Evolutionary conservation across 2,329 filamentous ascomycete species (phyloP).

Genomic region (Ascochyta lentis): DNA sequence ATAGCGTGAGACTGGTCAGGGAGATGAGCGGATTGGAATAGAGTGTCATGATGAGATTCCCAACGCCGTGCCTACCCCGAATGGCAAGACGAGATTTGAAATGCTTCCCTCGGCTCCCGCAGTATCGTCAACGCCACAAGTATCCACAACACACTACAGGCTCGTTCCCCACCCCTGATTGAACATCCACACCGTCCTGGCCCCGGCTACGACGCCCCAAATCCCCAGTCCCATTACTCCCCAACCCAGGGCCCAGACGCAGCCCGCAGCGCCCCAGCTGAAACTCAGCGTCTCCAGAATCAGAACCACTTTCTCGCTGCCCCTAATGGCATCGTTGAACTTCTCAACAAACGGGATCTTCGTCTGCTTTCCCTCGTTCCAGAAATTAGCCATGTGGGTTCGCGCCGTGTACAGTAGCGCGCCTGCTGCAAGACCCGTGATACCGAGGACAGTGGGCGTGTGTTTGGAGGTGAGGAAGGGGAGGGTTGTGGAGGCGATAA

Average conservation of each 20-base stretch:
- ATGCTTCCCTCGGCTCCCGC: too few relatives aligned
- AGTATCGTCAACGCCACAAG: too few relatives aligned
- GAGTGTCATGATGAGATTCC: not conserved
- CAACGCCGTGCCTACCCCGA: not conserved
- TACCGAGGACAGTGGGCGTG: constrained; percentile 12
- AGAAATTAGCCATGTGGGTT: constrained; percentile 42
- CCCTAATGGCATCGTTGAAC: constrained; percentile 47
- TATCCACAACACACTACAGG: not conserved
- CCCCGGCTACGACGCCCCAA: constrained; percentile 7
- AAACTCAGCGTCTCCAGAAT: constrained; percentile 29
- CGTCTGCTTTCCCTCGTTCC: constrained; percentile 41
- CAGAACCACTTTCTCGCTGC: constrained; percentile 37
- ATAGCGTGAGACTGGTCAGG: constrained; percentile 38
- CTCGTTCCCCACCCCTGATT: constrained; percentile 6
- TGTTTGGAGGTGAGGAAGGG: constrained; percentile 21
- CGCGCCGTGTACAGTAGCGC: constrained; percentile 23
- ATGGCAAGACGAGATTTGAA: too few relatives aligned
- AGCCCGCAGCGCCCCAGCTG: constrained; percentile 29
- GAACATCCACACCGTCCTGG: constrained; percentile 2
- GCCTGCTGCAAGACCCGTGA: constrained; percentile 22
- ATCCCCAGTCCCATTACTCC: constrained; percentile 16
- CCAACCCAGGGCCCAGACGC: constrained; percentile 25
- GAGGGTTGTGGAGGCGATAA: constrained; percentile 29
- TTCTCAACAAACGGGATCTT: constrained; percentile 45
- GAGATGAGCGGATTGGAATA: constrained; percentile 30